Base-by-base conservation (phyloP, 768 basidiomycete species). In the Infundibulicybe gibba region DNA sequence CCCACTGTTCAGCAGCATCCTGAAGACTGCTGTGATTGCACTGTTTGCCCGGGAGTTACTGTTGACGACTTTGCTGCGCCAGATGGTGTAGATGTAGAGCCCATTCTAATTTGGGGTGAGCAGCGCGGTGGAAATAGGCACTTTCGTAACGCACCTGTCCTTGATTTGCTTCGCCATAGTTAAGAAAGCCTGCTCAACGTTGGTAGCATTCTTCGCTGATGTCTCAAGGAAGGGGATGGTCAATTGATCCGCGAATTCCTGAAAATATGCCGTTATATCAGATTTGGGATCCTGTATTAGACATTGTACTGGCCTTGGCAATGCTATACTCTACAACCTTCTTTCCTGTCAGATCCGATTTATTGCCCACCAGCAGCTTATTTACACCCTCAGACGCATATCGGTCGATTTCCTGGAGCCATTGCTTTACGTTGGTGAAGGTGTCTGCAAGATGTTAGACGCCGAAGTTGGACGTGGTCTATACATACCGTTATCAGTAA, bases 131-230 rank as follows among this genome's bases (percentile, higher is more conserved):
- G 2, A 41, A 17, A 43, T 31, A 31, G 9, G 25, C 15, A 40
- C 15, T 21, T 33, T 13, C 25, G 11, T 45, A 15, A 52, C 80
- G 30, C 58, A 87, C 90, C 90, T 83, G 66, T 93, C 90, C 65
- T 93, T 92, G 64, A 93, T 92, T 69, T 92, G 90, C 76, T 95
- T 90, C 3, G 97, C 94, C 81, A 99, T 91, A 25, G 94, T 94
- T 76, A 97, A 85, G 82, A 99, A 99, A 5, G 97, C 94, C 68
- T 99, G 93, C 67, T 99, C 97, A 50, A 99, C 97, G 58, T 97
- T 97, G 51, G 94, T 94, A 44, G 94, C 92, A 59, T 90, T 93
- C 88, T 98, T 98, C 32, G 97, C 97, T n/a, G 90, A 93, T 11
- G 97, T 99, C 76, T 99, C 97, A 62, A 99, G 72, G 85, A 97